phyloP scores from a whole-genome alignment of 148 eudicot species.

The Amaranthus cruentus region DNA sequence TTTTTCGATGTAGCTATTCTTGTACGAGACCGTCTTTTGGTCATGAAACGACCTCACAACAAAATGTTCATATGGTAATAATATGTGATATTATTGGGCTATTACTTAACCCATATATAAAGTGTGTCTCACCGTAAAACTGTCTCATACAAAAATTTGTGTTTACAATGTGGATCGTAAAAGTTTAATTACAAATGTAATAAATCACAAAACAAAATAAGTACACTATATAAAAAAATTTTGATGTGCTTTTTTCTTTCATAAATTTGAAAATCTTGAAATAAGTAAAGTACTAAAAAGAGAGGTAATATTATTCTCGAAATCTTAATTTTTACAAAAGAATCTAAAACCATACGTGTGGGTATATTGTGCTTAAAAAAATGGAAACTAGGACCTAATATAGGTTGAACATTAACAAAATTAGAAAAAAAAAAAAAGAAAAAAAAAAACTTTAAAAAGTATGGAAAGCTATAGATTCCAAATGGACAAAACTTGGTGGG shows the following conservation, averaged over 20 bases:
- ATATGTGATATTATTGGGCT: no score
- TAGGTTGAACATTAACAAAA: constrained; percentile 2
- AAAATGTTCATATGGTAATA: no score
- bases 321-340: neutral
- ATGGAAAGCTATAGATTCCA: constrained; percentile 21
- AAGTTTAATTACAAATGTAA: no score
- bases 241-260: constrained; percentile 7
- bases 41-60: no score
- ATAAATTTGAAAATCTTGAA: neutral
- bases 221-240: neutral
- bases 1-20: no score
- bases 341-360: constrained; percentile 19
- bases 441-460: neutral
- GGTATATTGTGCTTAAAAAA: neutral
- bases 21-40: no score
- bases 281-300: neutral
- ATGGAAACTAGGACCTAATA: neutral
- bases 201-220: no score
- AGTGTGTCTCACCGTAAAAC: no score
- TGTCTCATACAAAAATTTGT: no score
- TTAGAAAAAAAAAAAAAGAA: neutral
- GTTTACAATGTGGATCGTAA: no score
- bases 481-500: constrained; percentile 33
- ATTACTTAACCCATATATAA: no score
- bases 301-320: neutral